A percentile compares a stretch with the other conserved stretches of the same genome.
These are phyloP conservation scores for Bacidia rubella DNA, from an alignment of 495 filamentous ascomycete species.

Conservation along the genomic window DNA sequence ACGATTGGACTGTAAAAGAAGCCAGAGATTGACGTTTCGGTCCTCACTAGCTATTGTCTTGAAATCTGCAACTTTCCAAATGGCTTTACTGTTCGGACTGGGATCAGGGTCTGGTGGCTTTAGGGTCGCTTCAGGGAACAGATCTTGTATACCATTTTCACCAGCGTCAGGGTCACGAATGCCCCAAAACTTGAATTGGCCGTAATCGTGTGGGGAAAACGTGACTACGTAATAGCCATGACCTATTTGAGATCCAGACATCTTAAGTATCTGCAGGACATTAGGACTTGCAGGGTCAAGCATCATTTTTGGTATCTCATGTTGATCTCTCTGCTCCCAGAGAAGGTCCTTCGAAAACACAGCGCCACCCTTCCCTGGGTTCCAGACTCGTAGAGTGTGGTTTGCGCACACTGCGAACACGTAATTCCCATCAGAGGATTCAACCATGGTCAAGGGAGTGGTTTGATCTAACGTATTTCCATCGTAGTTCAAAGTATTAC, in stretches of 20 bases:
- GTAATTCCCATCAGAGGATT: slow-evolving; percentile 51
- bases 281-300: slow-evolving; percentile 62
- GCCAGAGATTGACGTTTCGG: slow-evolving; percentile 54
- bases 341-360: slow-evolving; percentile 59
- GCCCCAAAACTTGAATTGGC: slow-evolving; percentile 93
- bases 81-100: slow-evolving; percentile 56
- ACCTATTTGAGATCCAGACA: slow-evolving; percentile 35
- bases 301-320: slow-evolving; percentile 52
- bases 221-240: slow-evolving; percentile 63
- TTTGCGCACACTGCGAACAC: slow-evolving; percentile 78
- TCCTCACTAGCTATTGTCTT: slow-evolving; percentile 41
- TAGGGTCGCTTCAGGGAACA: slow-evolving; percentile 47
- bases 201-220: slow-evolving; percentile 73
- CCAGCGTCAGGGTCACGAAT: slow-evolving; percentile 49
- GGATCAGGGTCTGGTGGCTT: slow-evolving; percentile 53
- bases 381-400: slow-evolving; percentile 79
- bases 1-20: slow-evolving; percentile 68
- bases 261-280: slow-evolving; percentile 59
- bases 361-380: slow-evolving; percentile 56
- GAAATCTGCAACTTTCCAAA: slow-evolving; percentile 84
- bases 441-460: slow-evolving; percentile 47
- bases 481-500: slow-evolving; percentile 49
- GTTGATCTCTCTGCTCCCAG: slow-evolving; percentile 32
- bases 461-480: slow-evolving; percentile 53
- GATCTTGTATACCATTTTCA: slow-evolving; percentile 51